phyloP scores from a whole-genome alignment of 2,329 filamentous ascomycete genomes.

The Plectosphaerella plurivora region DNA sequence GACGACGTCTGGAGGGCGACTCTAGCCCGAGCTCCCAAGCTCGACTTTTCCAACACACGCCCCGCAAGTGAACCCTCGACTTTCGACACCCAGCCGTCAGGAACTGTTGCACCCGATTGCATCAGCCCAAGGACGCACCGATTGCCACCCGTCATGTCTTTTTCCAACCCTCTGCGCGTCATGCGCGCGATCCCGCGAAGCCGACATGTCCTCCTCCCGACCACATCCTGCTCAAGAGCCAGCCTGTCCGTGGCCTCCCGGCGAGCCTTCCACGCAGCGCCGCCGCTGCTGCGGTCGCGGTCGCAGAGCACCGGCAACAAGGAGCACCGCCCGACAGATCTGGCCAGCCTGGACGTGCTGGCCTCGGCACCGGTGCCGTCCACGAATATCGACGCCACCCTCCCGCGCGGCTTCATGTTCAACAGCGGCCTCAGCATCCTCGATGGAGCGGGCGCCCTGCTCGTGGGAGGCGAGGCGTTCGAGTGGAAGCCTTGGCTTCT shows the following conservation, averaged over 20 bases:
- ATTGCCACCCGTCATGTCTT: background rate
- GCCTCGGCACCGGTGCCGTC: slow-evolving; percentile 70
- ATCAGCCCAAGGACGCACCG: background rate
- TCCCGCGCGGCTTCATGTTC: slow-evolving; percentile 78
- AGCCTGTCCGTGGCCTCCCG: background rate
- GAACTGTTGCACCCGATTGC: too few species aligned
- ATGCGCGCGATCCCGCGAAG: background rate
- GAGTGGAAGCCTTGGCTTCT: slow-evolving; percentile 77
- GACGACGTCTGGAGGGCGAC: background rate
- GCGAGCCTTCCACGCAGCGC: slow-evolving; percentile 13
- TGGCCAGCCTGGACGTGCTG: slow-evolving; percentile 73
- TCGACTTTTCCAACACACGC: background rate
- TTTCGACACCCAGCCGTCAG: too few species aligned
- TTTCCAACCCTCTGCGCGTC: background rate
- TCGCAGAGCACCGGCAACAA: background rate
- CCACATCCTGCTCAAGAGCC: background rate
- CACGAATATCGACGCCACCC: slow-evolving; percentile 79
- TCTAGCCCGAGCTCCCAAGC: background rate
- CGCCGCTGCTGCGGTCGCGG: slow-evolving; percentile 10
- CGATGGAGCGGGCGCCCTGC: slow-evolving; percentile 66
- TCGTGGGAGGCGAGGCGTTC: slow-evolving; percentile 86
- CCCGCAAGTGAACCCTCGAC: background rate
- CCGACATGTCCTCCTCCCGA: background rate
- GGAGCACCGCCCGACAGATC: slow-evolving; percentile 46
- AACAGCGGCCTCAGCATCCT: slow-evolving; percentile 72